Evolutionary conservation across 2,329 filamentous ascomycete species (phyloP).

Genomic region (Aspergillus neotritici): DNA sequence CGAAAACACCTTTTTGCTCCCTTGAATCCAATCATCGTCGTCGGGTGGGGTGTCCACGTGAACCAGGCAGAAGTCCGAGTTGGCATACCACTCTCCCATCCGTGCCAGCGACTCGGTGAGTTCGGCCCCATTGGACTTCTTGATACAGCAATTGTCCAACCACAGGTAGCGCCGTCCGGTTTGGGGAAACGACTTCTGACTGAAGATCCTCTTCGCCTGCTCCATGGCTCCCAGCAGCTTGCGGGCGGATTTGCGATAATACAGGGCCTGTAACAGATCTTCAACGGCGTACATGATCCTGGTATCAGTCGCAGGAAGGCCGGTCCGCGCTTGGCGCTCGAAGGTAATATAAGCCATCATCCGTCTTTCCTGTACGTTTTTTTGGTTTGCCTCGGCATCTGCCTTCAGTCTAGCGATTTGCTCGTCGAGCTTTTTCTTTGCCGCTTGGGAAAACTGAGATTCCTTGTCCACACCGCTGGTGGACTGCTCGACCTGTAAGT

Average conservation of each 20-base stretch:
- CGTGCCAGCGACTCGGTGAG: slow-evolving; percentile 17
- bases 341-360: neutral
- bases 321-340: slow-evolving; percentile 2
- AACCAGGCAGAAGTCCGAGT: slow-evolving; percentile 18
- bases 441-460: too few relatives aligned
- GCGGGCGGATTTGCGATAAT: slow-evolving; percentile 6
- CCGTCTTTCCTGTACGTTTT: neutral
- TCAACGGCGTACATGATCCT: slow-evolving; percentile 3
- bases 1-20: too few relatives aligned
- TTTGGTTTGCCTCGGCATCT: neutral
- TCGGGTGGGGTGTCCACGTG: slow-evolving; percentile 13
- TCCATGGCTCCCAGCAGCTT: slow-evolving; percentile 4
- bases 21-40: slow-evolving; percentile 5
- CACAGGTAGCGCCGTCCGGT: slow-evolving; percentile 16
- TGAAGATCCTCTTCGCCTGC: slow-evolving; percentile 7
- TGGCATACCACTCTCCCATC: slow-evolving; percentile 21
- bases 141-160: slow-evolving; percentile 22
- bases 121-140: slow-evolving; percentile 17
- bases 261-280: slow-evolving; percentile 3
- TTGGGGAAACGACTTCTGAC: slow-evolving; percentile 3
- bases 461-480: too few relatives aligned
- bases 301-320: neutral
- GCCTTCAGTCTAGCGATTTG: too few relatives aligned
- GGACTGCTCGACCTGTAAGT: too few relatives aligned
- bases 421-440: too few relatives aligned